Evolutionary conservation across 1,284 basidiomycete species (phyloP).

Genomic region (Heterobasidion annosum): DNA sequence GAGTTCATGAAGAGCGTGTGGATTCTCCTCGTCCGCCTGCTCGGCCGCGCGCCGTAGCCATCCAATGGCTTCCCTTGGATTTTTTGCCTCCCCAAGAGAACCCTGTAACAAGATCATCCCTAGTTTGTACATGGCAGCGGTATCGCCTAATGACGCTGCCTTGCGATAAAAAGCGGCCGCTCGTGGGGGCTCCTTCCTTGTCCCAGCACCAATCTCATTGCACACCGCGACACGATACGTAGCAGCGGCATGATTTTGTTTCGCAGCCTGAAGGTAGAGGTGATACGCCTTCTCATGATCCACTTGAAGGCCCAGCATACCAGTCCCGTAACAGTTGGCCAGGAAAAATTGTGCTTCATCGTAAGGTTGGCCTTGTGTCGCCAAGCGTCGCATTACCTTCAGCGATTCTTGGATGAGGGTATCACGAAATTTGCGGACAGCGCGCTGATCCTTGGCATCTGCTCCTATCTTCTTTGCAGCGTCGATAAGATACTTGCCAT

Average conservation of each 20-base stretch:
- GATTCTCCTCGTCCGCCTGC: constrained; percentile 98
- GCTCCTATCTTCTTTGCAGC: constrained; percentile 90
- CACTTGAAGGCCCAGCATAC: constrained; percentile 87
- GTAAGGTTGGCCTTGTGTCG: constrained; percentile 84
- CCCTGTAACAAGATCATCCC: constrained; percentile 93
- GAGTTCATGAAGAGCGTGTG: constrained; percentile 96
- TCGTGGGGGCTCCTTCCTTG: constrained; percentile 77
- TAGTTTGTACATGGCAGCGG: constrained; percentile 98
- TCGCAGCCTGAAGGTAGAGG: constrained; percentile 95
- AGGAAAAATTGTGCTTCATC: constrained; percentile 99
- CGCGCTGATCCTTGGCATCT: constrained; percentile 67
- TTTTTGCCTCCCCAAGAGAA: constrained; percentile 75
- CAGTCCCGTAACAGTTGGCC: constrained; percentile 95
- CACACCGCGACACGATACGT: constrained; percentile 98
- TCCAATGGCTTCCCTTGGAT: constrained; percentile 85
- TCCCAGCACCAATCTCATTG: constrained; percentile 99
- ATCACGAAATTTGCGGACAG: constrained; percentile 87
- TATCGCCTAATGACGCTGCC: constrained; percentile 92
- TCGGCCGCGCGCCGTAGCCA: constrained; percentile 95
- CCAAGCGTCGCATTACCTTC: constrained; percentile 88
- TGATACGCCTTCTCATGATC: constrained; percentile 98
- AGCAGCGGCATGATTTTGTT: constrained; percentile 93
- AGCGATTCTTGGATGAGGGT: constrained; percentile 81
- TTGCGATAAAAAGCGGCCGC: constrained; percentile 97
- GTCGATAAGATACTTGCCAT: constrained; percentile 97